Base-by-base conservation (phyloP, 208 protist genomes). In the Porcisia hertigi region DNA sequence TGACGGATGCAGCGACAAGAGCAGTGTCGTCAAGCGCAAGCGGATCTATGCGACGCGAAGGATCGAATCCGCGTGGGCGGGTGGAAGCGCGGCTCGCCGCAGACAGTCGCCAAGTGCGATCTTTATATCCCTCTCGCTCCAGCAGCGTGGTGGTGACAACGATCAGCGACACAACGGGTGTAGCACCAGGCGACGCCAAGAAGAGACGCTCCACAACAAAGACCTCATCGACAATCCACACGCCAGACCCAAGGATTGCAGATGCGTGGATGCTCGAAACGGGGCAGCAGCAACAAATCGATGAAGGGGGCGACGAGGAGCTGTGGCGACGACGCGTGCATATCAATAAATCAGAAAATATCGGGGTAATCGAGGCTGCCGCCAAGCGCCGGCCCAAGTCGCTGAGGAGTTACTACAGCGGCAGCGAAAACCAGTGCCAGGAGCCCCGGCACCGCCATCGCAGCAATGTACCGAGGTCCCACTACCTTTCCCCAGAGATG, bases 401-500 rank as follows among this genome's bases (percentile, higher is more conserved):
- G 47, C 66, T 71, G 66, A 20, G 25, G 14, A 71, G 66, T 25
- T n/a, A 16, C 47, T 30, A 45, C 30, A 34, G 39, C 63, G 30
- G 66, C 49, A 71, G 66, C 36, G 69, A 30, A n/a, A 54, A 45
- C 18, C 52, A 72, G 53, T 30, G 12, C 18, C 73, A 65, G 47
- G 9, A 39, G 34, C 69, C 11, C 30, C 53, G 36, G n/a, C 53
- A 49, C 43, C 71, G 23, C 18, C 66, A 55, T 18, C 47, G 18
- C 36, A 62, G 72, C n/a, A 60, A 60, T 63, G 73, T 82, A 36
- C 67, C 78, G 9, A 78, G 71, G 49, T 75, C 78, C 2, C 58
- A 71, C 18, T 82, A 73, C 60, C 69, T 82, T n/a, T 78, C 78
- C 39, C 39, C 8, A 14, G 78, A 79, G 55, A 76, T 69, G 71